These are phyloP conservation scores for Jackrogersella multiformis DNA, from an alignment of 495 filamentous ascomycete species.

Conservation along the genomic window DNA sequence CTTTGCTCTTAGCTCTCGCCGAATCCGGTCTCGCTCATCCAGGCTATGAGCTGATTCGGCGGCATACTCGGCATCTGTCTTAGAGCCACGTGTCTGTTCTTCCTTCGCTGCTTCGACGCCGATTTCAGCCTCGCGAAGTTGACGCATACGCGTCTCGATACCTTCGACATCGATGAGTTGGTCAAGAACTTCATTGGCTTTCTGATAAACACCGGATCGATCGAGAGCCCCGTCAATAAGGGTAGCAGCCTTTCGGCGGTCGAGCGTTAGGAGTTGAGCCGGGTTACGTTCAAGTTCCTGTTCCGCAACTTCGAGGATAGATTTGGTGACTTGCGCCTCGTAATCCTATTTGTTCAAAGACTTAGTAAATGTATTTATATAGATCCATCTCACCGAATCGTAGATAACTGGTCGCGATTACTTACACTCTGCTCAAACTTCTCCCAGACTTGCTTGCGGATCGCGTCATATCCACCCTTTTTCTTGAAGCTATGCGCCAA, in stretches of 20 bases:
- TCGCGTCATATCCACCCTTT: conserved; percentile 86
- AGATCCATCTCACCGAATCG: background rate
- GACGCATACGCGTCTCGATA: conserved; percentile 73
- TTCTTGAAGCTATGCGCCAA: conserved; percentile 87
- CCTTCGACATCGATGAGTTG: conserved; percentile 71
- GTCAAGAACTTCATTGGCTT: conserved; percentile 72
- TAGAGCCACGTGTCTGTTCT: conserved; percentile 75
- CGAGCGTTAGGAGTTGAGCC: conserved; percentile 72
- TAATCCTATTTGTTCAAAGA: conserved; percentile 62
- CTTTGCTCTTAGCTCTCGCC: conserved; percentile 70
- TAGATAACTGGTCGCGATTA: conserved; percentile 16
- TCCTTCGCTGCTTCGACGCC: conserved; percentile 74
- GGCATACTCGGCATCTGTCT: conserved; percentile 85
- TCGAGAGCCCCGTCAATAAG: conserved; percentile 89
- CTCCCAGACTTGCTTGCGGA: conserved; percentile 82
- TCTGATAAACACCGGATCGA: conserved; percentile 81
- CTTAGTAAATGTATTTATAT: conserved; percentile 1
- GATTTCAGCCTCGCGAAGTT: conserved; percentile 75
- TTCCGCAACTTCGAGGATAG: conserved; percentile 76
- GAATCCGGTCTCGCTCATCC: conserved; percentile 69
- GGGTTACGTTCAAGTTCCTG: conserved; percentile 85
- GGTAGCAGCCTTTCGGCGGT: conserved; percentile 80
- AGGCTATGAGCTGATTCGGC: conserved; percentile 72
- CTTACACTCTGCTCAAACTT: conserved; percentile 80
- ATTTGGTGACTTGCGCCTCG: conserved; percentile 70